A percentile compares a stretch with the other conserved stretches of the same genome.
Conservation (phyloP, 2,329 filamentous ascomycete species). For the Phaeosphaeria sp. region DNA sequence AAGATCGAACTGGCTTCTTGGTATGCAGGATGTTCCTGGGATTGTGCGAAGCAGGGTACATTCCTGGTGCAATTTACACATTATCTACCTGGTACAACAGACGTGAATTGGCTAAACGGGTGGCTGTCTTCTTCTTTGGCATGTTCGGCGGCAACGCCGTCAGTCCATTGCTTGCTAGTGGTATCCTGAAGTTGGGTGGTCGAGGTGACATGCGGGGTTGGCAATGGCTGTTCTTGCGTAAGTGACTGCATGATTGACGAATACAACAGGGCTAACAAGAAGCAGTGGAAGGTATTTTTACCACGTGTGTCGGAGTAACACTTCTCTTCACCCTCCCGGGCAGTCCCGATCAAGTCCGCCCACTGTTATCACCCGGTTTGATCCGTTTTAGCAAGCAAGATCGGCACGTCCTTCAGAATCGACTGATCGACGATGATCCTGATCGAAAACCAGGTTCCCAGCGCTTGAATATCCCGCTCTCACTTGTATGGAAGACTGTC, state of each 20-base stretch:
- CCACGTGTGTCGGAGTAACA: constrained; percentile 48
- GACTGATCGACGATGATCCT: constrained; percentile 45
- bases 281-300: constrained; percentile 55
- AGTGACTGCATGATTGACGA: constrained; percentile 2
- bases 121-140: constrained; percentile 61
- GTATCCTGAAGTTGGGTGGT: constrained; percentile 55
- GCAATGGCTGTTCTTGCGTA: constrained; percentile 61
- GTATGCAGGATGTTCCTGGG: constrained; percentile 55
- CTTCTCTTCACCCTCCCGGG: constrained; percentile 54
- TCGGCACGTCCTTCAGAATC: constrained; percentile 41
- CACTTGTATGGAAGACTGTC: constrained; percentile 54
- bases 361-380: constrained; percentile 49
- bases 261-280: not conserved
- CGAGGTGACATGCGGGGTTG: constrained; percentile 53
- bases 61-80: constrained; percentile 59
- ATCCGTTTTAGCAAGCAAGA: constrained; percentile 48
- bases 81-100: constrained; percentile 60
- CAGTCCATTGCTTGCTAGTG: constrained; percentile 57
- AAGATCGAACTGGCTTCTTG: constrained; percentile 52
- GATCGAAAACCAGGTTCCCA: constrained; percentile 42
- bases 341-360: constrained; percentile 50
- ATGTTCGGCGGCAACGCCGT: constrained; percentile 61
- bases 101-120: constrained; percentile 54
- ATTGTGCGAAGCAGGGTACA: constrained; percentile 60
- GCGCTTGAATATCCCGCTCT: constrained; percentile 47